Conservation (phyloP, 805 yeast genomes). For the Saturnispora bothae region DNA sequence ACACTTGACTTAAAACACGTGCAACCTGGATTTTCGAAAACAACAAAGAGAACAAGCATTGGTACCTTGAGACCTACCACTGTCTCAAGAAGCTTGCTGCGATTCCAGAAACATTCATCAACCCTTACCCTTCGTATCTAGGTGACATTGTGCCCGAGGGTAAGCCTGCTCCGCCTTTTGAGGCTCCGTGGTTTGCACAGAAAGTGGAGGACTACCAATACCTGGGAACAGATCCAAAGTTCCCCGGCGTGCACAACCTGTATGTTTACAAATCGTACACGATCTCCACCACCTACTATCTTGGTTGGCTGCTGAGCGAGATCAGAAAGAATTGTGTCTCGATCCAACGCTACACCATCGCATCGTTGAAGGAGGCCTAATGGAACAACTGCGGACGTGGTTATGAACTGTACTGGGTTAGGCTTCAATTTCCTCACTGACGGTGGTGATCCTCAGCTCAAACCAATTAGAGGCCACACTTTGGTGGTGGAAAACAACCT, state of each 20-base stretch:
- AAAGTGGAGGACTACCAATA: conserved; percentile 32
- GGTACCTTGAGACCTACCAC: conserved; percentile 28
- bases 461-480: conserved; percentile 53
- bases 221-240: conserved; percentile 24
- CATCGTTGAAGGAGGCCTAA: conserved; percentile 36
- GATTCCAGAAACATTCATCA: conserved; percentile 29
- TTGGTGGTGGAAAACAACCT: conserved; percentile 38
- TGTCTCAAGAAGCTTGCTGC: conserved; percentile 27
- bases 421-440: conserved; percentile 37
- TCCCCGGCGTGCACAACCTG: conserved; percentile 29
- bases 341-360: conserved; percentile 32
- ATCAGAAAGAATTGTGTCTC: conserved; percentile 36
- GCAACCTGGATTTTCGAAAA: conserved; percentile 52
- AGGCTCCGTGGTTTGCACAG: conserved; percentile 39
- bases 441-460: conserved; percentile 34
- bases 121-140: conserved; percentile 16
- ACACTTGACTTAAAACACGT: conserved; percentile 60
- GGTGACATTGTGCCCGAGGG: conserved; percentile 18
- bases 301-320: conserved; percentile 39
- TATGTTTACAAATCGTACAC: conserved; percentile 41
- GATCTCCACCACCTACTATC: conserved; percentile 47
- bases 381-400: conserved; percentile 29
- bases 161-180: conserved; percentile 6
- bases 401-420: conserved; percentile 51
- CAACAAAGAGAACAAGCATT: conserved; percentile 23